These are phyloP conservation scores for Bonia amplexicaulis DNA, from an alignment of 176 grass and related monocot genomes.

Conservation along the genomic window DNA sequence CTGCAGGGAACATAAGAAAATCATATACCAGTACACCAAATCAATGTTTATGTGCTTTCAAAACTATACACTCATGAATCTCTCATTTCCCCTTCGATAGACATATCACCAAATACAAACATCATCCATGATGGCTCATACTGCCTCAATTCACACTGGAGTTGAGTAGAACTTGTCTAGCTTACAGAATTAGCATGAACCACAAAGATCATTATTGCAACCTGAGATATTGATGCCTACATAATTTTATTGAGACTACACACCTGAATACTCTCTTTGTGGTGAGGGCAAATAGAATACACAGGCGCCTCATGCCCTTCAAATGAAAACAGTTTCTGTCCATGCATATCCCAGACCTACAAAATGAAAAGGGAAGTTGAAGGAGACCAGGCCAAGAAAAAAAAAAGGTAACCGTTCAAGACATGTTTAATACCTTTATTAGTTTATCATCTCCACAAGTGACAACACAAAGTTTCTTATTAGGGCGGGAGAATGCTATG, in stretches of 20 bases:
- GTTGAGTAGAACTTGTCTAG: background rate
- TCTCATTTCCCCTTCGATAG: background rate
- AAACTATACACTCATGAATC: background rate
- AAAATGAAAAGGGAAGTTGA: constrained; percentile 32
- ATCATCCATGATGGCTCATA: background rate
- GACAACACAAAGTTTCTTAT: constrained; percentile 77
- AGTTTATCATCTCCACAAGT: constrained; percentile 99
- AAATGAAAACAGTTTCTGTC: constrained; percentile 65
- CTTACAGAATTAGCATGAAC: constrained; percentile 15
- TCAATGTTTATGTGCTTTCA: background rate
- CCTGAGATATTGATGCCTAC: background rate
- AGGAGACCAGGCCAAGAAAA: constrained; percentile 7
- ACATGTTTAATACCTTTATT: constrained; percentile 59
- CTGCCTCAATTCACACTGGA: background rate
- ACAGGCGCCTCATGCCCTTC: constrained; percentile 96
- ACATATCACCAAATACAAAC: background rate
- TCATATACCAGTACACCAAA: background rate
- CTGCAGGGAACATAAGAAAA: constrained; percentile 41
- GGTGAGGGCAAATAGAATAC: constrained; percentile 88
- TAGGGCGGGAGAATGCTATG: constrained; percentile 88
- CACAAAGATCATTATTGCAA: background rate
- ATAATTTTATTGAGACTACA: constrained; percentile 7
- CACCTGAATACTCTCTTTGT: constrained; percentile 96
- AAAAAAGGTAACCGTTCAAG: constrained; percentile 18
- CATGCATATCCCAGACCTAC: constrained; percentile 90